Base-by-base conservation (phyloP, 208 protist species). In the Crithidia thermophila region DNA sequence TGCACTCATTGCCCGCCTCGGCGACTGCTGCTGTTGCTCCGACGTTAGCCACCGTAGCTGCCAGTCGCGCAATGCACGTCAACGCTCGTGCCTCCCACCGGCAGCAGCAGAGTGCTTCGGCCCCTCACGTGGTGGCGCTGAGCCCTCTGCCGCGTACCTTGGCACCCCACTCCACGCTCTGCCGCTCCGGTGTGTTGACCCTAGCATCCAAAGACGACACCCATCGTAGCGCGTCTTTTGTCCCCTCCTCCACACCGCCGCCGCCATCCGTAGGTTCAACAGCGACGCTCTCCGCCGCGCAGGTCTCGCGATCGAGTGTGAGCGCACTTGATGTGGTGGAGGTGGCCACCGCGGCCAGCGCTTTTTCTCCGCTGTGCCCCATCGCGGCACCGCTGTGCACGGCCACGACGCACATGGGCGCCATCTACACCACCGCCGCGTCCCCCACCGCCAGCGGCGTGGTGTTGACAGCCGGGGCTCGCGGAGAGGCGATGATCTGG, bases 401-500 rank as follows among this genome's bases (percentile, higher is more conserved):
- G 23, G 33, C 45, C 28, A 60, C 43, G 8, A 62, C 39, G 1
- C 87, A 93, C 65, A 75, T 51, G 42, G 83, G 83, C 18, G 87
- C 65, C 23, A 81, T 93, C 70, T 84, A 93, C 73, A 75, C 68
- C 46, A 34, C 60, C 6, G 55, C 56, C 1, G 42, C 40, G 2
- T 66, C 67, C 1, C 36, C 74, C 2, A 23, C n/a, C 10, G 36
- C 49, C 30, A 63, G 33, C 51, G 77, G 81, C 6, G 67, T 73
- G 5, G 51, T 91, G 20, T 55, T 91, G 30, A 87, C 82, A 0
- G 88, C 81, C 5, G 88, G 88, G 4, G 63, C 77, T 34, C 77
- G 77, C 7, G 76, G 76, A 10, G 88, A 94, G 70, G 82, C 75
- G 30, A 58, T 84, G 18, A 28, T 87, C 10, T 94, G 88, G 88